Base-by-base conservation (phyloP, 1,284 basidiomycete species). In the Rhodotorula sp. region DNA sequence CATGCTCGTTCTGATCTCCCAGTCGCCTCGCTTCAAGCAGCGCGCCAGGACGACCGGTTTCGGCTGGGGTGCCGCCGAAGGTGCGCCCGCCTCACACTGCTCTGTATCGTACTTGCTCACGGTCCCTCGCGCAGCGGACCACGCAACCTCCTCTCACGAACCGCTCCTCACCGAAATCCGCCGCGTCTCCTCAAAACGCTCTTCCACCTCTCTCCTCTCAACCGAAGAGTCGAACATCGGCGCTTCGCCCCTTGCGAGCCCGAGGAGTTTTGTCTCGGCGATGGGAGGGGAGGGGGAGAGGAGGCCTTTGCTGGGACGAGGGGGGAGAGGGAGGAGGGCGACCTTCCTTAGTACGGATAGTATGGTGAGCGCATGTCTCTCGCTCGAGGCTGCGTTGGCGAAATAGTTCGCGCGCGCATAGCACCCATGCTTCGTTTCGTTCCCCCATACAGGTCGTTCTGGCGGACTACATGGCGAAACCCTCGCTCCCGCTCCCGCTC, bases 401-500 rank as follows among this genome's bases (percentile, higher is more conserved):
- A n/a, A n/a, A n/a, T n/a, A n/a, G n/a, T n/a, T n/a, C n/a, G n/a
- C n/a, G n/a, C n/a, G n/a, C n/a, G n/a, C n/a, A n/a, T n/a, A n/a
- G n/a, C n/a, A n/a, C n/a, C n/a, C n/a, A n/a, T n/a, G n/a, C n/a
- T n/a, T n/a, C n/a, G n/a, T n/a, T n/a, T n/a, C n/a, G n/a, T n/a
- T n/a, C n/a, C n/a, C n/a, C n/a, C n/a, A n/a, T n/a, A n/a, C 47
- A 69, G 58, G 74, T 75, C 34, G 65, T 75, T 16, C 52, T 78
- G 10, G 68, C 68, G 47, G 71, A 77, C 47, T 71, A 76, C 55
- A 66, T 76, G 24, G 67, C 71, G 1, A 69, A 72, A 34, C 77
- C 77, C 13, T 73, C 68, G 9, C 53, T 79, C 10, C 75, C 78
- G 0, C 68, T 78, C 16, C 77, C 78, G 26, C 62, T 79, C 26